Percentiles rank a stretch among this genome's conserved stretches.
phyloP scores from a whole-genome alignment of 768 basidiomycete genomes.

The Cantharellus anzutake region DNA sequence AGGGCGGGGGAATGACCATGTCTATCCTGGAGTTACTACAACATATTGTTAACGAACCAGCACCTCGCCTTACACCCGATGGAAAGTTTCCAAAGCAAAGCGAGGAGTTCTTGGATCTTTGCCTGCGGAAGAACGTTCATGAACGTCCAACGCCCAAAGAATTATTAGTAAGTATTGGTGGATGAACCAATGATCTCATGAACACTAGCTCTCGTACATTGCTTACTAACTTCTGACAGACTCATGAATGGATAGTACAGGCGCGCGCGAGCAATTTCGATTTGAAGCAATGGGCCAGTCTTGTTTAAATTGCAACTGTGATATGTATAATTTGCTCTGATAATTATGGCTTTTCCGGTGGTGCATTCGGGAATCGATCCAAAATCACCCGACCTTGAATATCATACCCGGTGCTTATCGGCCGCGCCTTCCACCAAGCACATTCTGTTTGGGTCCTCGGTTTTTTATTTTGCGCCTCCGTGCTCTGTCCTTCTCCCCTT shows the following conservation, averaged over 20 bases:
- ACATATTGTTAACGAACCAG: conserved; percentile 97
- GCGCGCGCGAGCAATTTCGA: neutral
- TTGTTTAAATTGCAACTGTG: neutral
- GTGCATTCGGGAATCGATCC: no score
- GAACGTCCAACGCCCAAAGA: conserved; percentile 74
- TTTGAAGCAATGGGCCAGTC: neutral
- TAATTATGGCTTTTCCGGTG: no score
- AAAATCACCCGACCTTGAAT: no score
- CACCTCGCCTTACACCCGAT: conserved; percentile 64
- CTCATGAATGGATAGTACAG: neutral
- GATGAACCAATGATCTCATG: neutral
- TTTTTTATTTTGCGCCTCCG: no score
- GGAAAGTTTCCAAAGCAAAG: conserved; percentile 55
- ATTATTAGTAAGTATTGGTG: conserved; percentile 37
- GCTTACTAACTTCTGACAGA: neutral
- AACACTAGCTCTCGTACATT: neutral
- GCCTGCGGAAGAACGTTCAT: conserved; percentile 80
- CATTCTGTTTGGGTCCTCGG: no score
- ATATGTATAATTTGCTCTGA: no score
- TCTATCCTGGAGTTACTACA: conserved; percentile 91
- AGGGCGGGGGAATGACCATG: conserved; percentile 96
- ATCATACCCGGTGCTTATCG: no score
- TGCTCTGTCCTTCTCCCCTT: no score
- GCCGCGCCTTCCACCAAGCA: no score
- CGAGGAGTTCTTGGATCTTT: conserved; percentile 74